These are phyloP conservation scores for Chlorociboria aeruginascens DNA, from an alignment of 495 filamentous ascomycete genomes.

Conservation along the genomic window DNA sequence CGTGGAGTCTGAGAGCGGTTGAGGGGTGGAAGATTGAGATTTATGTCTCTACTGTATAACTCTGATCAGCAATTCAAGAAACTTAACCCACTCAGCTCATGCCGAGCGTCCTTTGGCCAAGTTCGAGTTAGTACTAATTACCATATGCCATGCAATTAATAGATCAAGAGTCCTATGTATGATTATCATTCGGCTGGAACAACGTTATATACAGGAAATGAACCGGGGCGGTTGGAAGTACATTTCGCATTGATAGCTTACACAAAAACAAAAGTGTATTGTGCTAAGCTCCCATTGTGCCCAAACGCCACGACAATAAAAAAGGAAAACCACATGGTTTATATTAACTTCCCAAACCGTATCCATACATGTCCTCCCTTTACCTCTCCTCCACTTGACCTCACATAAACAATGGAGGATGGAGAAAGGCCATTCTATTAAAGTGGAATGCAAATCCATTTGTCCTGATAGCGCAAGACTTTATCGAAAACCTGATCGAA, in stretches of 20 bases:
- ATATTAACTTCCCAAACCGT: slow-evolving; percentile 12
- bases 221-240: background rate
- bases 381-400: background rate
- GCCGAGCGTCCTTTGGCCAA: background rate
- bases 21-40: background rate
- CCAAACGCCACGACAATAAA: slow-evolving; percentile 1
- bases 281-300: background rate
- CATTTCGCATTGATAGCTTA: background rate
- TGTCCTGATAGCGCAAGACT: too few species aligned
- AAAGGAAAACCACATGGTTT: slow-evolving; percentile 7
- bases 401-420: background rate
- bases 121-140: background rate
- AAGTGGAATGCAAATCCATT: background rate
- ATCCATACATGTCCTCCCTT: slow-evolving; percentile 14
- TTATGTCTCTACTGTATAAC: slow-evolving; percentile 3
- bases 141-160: background rate
- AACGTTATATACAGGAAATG: slow-evolving; percentile 8
- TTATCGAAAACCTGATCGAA: slow-evolving; percentile 9
- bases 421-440: slow-evolving; percentile 15
- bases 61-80: slow-evolving; percentile 10
- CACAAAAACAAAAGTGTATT: background rate
- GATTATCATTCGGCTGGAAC: background rate
- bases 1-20: background rate
- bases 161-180: background rate
- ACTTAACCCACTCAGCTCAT: background rate